Percentiles rank a stretch among this genome's conserved stretches.
Evolutionary conservation across 208 protist species (phyloP).

Genomic region (Leishmania guyanensis): DNA sequence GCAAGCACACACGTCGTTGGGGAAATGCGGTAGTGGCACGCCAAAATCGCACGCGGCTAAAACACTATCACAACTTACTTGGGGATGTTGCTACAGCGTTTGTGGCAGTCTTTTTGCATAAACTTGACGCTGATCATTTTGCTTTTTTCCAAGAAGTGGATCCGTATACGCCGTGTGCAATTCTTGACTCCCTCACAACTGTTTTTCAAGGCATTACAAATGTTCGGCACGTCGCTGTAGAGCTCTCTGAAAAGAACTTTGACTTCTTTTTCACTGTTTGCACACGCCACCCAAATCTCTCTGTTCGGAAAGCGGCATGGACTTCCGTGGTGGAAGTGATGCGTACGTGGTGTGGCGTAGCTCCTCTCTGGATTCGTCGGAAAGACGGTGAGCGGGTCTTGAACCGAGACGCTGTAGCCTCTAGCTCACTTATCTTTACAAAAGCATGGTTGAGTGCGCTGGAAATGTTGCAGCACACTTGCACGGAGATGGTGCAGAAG

Average conservation of each 20-base stretch:
- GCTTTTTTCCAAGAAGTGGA: constrained; percentile 70
- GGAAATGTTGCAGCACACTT: constrained; percentile 31
- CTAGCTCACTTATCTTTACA: constrained; percentile 41
- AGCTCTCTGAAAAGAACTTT: constrained; percentile 32
- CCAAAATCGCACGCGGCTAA: constrained; percentile 3
- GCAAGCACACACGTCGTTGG: constrained; percentile 69
- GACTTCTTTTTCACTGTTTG: constrained; percentile 40
- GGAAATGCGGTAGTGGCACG: constrained; percentile 50
- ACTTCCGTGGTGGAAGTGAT: constrained; percentile 35
- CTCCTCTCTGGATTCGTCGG: constrained; percentile 21
- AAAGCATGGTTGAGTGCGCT: constrained; percentile 49
- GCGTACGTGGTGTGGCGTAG: constrained; percentile 41
- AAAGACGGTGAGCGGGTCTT: constrained; percentile 25
- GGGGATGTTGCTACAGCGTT: constrained; percentile 49
- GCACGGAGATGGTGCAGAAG: constrained; percentile 33
- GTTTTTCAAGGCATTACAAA: constrained; percentile 44
- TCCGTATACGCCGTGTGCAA: constrained; percentile 57
- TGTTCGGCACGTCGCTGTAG: constrained; percentile 32
- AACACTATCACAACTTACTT: constrained; percentile 45
- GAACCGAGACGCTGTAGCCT: constrained; percentile 14
- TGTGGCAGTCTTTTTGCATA: constrained; percentile 52
- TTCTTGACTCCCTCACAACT: constrained; percentile 39
- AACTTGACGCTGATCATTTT: constrained; percentile 57
- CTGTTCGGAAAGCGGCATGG: constrained; percentile 37
- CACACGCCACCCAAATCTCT: constrained; percentile 29